Evolutionary conservation across 2,329 filamentous ascomycete species (phyloP), one percentile per base, ranked within the genome.

Genomic region (Cladosporium sp.): DNA sequence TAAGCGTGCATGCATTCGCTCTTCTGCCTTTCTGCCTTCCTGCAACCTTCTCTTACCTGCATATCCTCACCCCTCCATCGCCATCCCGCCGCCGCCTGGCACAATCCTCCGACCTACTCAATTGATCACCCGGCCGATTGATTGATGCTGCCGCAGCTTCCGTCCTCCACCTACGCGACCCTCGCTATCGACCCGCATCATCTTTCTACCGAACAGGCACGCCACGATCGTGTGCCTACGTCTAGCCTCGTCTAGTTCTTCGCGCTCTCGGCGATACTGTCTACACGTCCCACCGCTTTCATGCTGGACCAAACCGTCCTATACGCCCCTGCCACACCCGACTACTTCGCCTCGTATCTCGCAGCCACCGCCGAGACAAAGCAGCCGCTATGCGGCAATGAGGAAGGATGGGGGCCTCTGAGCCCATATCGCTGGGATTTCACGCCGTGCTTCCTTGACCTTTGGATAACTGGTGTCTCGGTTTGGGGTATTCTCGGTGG

Each of bases 381-480:
- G 37, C 91, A 96, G 77, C 88, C 91, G 66, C 83, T 97, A 78
- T 98, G 94, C 80, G 88, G 90, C 77, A 95, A 97, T 79, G 83
- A 84, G 64, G 94, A 98, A 80, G 96, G 95, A 74, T 99, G 95
- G 95, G 96, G 96, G 1, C 95, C 95, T 26, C 77, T 99, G 76
- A 97, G 93, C 79, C 88, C 89, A 40, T 84, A 88, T 71, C 86
- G 94, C 77, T 97, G 92, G 79, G 95, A 99, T 80, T 93, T 99
- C 74, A 98, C 95, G 18, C 94, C 95, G 49, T 99, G 95, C 82
- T 99, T 99, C 76, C 88, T 98, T 73, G 96, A 99, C 77, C 87
- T 96, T 26, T 93, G 92, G 87, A 87, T 98, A 66, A 87, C 91
- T 37, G 80, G 85, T 1, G 91, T 97, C 31, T 72, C 73, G 26